Evolutionary conservation across 306 rosid species (phyloP).

Genomic region (Citrullus mucosospermus): DNA sequence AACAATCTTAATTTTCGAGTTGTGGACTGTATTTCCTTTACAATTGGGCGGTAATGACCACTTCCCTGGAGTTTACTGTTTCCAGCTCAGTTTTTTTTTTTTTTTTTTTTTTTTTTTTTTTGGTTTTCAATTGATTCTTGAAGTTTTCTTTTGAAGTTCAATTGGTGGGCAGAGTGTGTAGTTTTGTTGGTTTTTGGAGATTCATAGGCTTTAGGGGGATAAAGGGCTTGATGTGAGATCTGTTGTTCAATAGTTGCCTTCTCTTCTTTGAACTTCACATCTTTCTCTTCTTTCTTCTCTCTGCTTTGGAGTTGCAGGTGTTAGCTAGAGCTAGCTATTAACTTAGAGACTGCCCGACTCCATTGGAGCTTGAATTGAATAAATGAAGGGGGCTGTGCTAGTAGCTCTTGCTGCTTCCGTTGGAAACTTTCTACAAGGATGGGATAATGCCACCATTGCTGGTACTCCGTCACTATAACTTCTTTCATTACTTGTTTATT

Average conservation of each 20-base stretch:
- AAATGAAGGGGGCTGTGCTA: slow-evolving; percentile 63
- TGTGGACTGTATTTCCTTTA: background rate
- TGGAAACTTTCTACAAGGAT: slow-evolving; percentile 81
- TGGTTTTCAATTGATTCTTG: background rate
- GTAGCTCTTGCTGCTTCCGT: slow-evolving; percentile 83
- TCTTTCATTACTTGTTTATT: background rate
- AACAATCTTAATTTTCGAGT: background rate
- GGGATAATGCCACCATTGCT: slow-evolving; percentile 96
- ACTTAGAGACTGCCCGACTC: background rate
- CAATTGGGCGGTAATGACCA: slow-evolving; percentile 1
- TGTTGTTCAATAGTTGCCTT: background rate
- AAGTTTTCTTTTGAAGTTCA: background rate
- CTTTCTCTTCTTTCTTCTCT: background rate
- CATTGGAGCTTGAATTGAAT: background rate
- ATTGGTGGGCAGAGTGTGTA: background rate
- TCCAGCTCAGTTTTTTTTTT: background rate
- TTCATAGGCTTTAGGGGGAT: background rate
- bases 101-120: too few species aligned
- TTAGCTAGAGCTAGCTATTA: slow-evolving; percentile 1
- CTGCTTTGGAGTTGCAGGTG: slow-evolving; percentile 7
- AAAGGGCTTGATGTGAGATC: slow-evolving; percentile 2
- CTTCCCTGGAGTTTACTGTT: background rate
- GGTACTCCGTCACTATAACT: slow-evolving; percentile 23
- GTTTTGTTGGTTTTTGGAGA: background rate
- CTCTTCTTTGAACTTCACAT: slow-evolving; percentile 5